phyloP scores from a whole-genome alignment of 73 alveolate species.

The Tetrahymena elliotti region DNA sequence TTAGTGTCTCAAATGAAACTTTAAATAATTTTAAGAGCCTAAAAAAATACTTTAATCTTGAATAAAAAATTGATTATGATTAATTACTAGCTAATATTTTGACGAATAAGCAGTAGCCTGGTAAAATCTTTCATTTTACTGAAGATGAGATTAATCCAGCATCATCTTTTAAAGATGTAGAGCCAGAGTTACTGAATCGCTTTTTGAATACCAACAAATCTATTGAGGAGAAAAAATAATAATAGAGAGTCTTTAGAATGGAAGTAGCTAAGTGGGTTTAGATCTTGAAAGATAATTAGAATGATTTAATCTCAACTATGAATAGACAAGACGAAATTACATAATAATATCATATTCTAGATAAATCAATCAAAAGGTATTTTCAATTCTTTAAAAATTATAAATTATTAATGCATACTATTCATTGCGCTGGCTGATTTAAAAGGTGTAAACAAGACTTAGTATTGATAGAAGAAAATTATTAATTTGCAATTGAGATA shows the following conservation, averaged over 20 bases:
- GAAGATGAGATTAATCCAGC: background rate
- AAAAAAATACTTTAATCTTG: background rate
- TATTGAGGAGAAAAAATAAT: background rate
- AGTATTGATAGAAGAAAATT: too few relatives aligned
- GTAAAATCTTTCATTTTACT: background rate
- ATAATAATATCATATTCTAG: background rate
- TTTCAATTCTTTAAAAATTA: background rate
- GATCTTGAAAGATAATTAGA: background rate
- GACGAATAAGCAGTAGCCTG: background rate
- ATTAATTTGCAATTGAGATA: background rate
- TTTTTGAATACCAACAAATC: background rate
- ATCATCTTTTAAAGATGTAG: background rate
- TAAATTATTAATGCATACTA: background rate
- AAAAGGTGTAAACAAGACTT: background rate
- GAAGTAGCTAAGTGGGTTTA: background rate
- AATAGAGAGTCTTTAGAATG: background rate
- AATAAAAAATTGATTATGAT: background rate
- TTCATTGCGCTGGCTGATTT: background rate
- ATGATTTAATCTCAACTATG: background rate
- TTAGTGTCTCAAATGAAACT: background rate
- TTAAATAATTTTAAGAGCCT: background rate
- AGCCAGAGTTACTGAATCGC: background rate
- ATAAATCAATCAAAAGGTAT: background rate
- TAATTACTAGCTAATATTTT: background rate
- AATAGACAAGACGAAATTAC: background rate